These are phyloP conservation scores for Penicillium janthinellum DNA, from an alignment of 2,329 filamentous ascomycete species.

Conservation along the genomic window DNA sequence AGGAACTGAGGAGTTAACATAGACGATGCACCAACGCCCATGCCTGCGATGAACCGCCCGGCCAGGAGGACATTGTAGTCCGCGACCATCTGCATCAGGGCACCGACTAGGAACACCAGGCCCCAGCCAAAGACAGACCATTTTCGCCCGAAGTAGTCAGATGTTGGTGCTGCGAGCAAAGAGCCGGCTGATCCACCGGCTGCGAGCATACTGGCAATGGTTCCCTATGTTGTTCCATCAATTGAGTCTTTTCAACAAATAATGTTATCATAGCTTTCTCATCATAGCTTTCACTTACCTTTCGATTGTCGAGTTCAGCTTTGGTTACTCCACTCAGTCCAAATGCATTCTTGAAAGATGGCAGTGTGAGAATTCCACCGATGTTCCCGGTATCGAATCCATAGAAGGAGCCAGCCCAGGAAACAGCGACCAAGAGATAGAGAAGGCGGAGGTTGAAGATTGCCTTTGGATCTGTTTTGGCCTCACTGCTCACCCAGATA, in stretches of 20 bases:
- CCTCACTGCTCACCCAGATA: slow-evolving; percentile 43
- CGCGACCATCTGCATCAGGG: slow-evolving; percentile 41
- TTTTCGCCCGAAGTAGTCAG: slow-evolving; percentile 43
- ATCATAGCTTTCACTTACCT: slow-evolving; percentile 9
- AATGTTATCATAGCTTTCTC: no score
- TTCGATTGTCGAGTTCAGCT: slow-evolving; percentile 31
- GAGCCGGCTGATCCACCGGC: slow-evolving; percentile 44
- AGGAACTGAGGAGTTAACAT: slow-evolving; percentile 48
- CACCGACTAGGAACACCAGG: slow-evolving; percentile 37
- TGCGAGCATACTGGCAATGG: slow-evolving; percentile 30
- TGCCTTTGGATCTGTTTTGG: slow-evolving; percentile 39
- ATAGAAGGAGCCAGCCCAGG: slow-evolving; percentile 44
- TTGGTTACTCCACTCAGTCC: slow-evolving; percentile 35
- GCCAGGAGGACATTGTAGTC: slow-evolving; percentile 40
- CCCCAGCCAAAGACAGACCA: slow-evolving; percentile 38
- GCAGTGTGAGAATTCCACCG: slow-evolving; percentile 42
- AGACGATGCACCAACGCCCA: slow-evolving; percentile 39
- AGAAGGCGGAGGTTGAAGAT: slow-evolving; percentile 43
- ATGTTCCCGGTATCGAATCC: slow-evolving; percentile 47
- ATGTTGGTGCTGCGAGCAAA: slow-evolving; percentile 39
- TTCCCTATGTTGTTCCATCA: slow-evolving; percentile 9
- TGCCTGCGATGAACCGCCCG: slow-evolving; percentile 41
- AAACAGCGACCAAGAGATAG: slow-evolving; percentile 37
- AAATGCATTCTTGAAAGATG: slow-evolving; percentile 41
- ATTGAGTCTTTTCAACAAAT: no score